A percentile compares a stretch with the other conserved stretches of the same genome.
Evolutionary conservation across 2,329 filamentous ascomycete species (phyloP).

Genomic region (Penicillium sumatraense): DNA sequence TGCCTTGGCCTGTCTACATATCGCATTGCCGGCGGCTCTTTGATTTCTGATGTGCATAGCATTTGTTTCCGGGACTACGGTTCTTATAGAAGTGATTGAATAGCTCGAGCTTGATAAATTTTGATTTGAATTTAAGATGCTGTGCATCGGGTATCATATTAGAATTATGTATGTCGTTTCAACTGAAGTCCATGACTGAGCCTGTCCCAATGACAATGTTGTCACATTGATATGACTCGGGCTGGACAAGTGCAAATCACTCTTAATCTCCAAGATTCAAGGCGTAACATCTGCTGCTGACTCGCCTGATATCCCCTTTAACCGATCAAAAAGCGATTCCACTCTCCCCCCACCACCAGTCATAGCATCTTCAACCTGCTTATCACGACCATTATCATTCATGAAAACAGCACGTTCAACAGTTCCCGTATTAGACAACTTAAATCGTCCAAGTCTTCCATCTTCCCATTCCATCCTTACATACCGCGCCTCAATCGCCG

Average conservation of each 20-base stretch:
- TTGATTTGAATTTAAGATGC: neutral
- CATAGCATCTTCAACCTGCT: conserved; percentile 39
- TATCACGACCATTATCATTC: conserved; percentile 45
- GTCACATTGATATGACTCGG: too few relatives aligned
- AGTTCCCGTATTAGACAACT: conserved; percentile 44
- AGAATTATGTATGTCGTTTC: neutral
- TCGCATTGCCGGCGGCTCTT: conserved; percentile 27
- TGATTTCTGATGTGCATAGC: conserved; percentile 32
- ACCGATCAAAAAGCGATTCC: conserved; percentile 39
- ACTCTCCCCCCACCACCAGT: conserved; percentile 40
- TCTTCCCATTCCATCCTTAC: conserved; percentile 50
- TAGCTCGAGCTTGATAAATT: conserved; percentile 3
- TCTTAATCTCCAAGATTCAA: neutral
- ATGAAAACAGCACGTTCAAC: conserved; percentile 50
- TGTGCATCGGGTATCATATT: neutral
- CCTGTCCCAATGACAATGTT: too few relatives aligned
- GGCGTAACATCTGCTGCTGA: too few relatives aligned
- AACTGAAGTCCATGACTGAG: neutral
- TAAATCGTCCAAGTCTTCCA: conserved; percentile 49
- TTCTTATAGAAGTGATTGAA: conserved; percentile 15
- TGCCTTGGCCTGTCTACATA: conserved; percentile 18
- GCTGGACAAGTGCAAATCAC: too few relatives aligned
- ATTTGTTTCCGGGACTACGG: conserved; percentile 18
- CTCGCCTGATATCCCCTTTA: conserved; percentile 16
- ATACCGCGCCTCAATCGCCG: conserved; percentile 46